These are phyloP conservation scores for Penicillium sp. DNA, from an alignment of 2,329 filamentous ascomycete genomes.

Conservation along the genomic window DNA sequence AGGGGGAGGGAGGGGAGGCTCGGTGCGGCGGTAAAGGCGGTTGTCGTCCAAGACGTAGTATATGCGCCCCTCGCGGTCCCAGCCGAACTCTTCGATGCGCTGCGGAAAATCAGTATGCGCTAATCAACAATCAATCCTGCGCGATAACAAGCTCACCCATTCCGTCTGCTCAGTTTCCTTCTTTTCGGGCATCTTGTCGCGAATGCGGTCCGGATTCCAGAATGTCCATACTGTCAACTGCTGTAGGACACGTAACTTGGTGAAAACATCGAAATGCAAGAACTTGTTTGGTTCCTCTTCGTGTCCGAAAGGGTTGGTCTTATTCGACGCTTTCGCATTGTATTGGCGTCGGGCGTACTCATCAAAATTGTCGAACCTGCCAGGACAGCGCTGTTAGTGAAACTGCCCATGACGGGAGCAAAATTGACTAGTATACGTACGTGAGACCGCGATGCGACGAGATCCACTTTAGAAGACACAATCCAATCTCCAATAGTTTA, in stretches of 20 bases:
- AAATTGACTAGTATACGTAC: constrained; percentile 54
- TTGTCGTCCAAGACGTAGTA: constrained; percentile 95
- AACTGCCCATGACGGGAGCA: neutral
- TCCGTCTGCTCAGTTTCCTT: constrained; percentile 75
- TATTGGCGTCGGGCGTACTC: constrained; percentile 92
- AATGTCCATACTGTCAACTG: constrained; percentile 88
- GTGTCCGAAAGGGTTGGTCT: constrained; percentile 79
- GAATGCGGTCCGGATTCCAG: constrained; percentile 79
- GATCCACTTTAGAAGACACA: constrained; percentile 85
- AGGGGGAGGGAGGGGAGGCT: constrained; percentile 62
- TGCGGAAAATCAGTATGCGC: constrained; percentile 26
- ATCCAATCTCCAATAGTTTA: constrained; percentile 74
- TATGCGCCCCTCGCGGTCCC: constrained; percentile 80
- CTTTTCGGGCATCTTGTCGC: constrained; percentile 80
- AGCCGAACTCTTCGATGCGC: constrained; percentile 60
- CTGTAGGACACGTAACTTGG: constrained; percentile 76
- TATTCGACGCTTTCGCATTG: constrained; percentile 68
- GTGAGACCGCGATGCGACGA: constrained; percentile 90
- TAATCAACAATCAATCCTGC: neutral
- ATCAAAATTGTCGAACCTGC: constrained; percentile 81
- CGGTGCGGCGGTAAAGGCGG: constrained; percentile 83
- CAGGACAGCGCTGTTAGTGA: constrained; percentile 8
- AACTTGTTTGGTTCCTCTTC: constrained; percentile 73
- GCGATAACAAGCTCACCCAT: constrained; percentile 63
- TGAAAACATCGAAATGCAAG: constrained; percentile 75